These are phyloP conservation scores for Isochrysis galbana DNA, from an alignment of 78 protist species.

Conservation along the genomic window DNA sequence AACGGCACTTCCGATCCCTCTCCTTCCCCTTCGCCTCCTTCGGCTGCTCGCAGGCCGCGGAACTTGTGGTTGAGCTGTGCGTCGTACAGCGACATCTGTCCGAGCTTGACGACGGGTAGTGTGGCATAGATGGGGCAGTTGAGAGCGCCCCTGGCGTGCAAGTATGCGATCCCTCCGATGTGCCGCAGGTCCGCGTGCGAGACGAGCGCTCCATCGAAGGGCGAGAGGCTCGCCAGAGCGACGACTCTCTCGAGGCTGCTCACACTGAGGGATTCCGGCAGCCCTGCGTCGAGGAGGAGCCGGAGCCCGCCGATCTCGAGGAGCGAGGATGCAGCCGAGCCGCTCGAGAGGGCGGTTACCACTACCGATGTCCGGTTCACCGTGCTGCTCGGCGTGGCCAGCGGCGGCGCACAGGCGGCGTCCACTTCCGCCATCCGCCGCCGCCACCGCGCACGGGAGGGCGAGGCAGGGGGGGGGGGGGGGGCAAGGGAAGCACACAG, in stretches of 20 bases:
- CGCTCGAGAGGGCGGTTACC: not conserved
- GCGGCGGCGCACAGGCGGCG: no score
- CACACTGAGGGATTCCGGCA: conserved; percentile 71
- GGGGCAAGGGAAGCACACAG: no score
- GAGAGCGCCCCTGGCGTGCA: conserved; percentile 61
- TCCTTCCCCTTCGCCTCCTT: no score
- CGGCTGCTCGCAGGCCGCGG: no score
- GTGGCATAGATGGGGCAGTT: conserved; percentile 81
- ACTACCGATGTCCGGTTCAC: not conserved
- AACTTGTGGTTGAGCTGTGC: conserved; percentile 54
- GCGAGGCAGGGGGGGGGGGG: no score
- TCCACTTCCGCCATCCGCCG: no score
- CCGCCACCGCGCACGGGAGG: no score
- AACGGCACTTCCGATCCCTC: not conserved
- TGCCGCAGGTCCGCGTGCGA: conserved; percentile 85
- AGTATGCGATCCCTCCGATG: conserved; percentile 88
- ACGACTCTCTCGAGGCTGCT: conserved; percentile 32
- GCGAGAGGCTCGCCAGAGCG: no score
- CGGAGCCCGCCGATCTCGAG: conserved; percentile 84
- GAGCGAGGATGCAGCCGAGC: conserved; percentile 47
- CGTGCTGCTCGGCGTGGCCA: no score
- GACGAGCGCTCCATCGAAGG: conserved; percentile 80
- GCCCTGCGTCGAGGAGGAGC: conserved; percentile 94
- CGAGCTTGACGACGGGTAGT: conserved; percentile 84
- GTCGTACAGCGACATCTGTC: conserved; percentile 84